A percentile compares a stretch with the other conserved stretches of the same genome.
phyloP scores from a whole-genome alignment of 2,329 filamentous ascomycete species.

The Dothidotthia symphoricarpi region DNA sequence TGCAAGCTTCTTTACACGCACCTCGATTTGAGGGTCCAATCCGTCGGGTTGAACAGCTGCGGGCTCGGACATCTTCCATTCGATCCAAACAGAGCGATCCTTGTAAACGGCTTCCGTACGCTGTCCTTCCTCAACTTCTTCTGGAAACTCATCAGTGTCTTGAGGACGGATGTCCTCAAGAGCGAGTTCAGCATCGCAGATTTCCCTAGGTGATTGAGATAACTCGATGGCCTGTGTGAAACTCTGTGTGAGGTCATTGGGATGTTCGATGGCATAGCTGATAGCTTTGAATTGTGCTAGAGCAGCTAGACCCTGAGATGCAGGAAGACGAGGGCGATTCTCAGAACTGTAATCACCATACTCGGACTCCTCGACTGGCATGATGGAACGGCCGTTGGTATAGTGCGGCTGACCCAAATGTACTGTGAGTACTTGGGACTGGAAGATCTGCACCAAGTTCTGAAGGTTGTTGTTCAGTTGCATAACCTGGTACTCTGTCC shows the following conservation, averaged over 20 bases:
- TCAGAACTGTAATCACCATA: constrained; percentile 14
- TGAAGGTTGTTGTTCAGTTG: constrained; percentile 38
- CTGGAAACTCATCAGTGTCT: not conserved
- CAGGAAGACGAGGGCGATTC: constrained; percentile 7
- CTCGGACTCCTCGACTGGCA: constrained; percentile 19
- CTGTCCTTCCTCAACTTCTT: constrained; percentile 20
- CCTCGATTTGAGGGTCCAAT: constrained; percentile 26
- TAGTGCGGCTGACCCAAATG: too few relatives aligned
- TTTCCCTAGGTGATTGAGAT: constrained; percentile 16
- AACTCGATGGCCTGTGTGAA: constrained; percentile 26
- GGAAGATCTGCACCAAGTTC: constrained; percentile 37
- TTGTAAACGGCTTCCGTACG: constrained; percentile 34
- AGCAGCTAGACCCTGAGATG: constrained; percentile 23
- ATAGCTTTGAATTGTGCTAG: constrained; percentile 41
- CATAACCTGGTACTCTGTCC: constrained; percentile 40
- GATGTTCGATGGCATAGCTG: constrained; percentile 26
- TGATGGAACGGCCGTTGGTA: constrained; percentile 1
- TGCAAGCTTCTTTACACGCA: constrained; percentile 35
- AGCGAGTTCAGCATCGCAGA: constrained; percentile 23
- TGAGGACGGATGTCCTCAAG: not conserved
- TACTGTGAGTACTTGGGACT: constrained; percentile 16
- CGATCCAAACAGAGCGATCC: constrained; percentile 35
- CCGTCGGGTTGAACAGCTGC: constrained; percentile 15
- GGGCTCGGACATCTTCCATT: constrained; percentile 39
- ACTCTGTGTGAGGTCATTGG: constrained; percentile 25